Base-by-base conservation (phyloP, 2,329 filamentous ascomycete species). In the Botrytis paeoniae region DNA sequence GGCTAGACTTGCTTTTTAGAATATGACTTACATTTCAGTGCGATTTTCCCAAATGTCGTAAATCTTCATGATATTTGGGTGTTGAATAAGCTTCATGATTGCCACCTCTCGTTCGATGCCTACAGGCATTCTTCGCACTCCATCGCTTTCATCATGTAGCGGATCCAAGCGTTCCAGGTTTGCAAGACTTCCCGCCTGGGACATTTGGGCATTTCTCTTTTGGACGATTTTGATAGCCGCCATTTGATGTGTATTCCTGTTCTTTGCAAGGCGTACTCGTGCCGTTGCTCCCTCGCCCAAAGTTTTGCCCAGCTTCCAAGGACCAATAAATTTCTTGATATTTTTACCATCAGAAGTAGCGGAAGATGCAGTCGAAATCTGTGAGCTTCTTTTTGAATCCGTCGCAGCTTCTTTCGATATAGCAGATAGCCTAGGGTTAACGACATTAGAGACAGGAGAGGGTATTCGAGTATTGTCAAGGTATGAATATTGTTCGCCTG, bases 41-140 rank as follows among this genome's bases (percentile, higher is more conserved):
- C 93, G 89, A 80, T 98, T 98, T 83, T 99, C 96, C 95, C 95
- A 99, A 43, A 99, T 95, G 83, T 99, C 96, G 81, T 95, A 96
- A 16, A 99, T 85, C 77, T 93, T 93, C 82, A 98, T 95, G 78
- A 98, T 95, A 81, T 98, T 96, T 9, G 92, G 93, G 83, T 99
- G 96, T 79, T 97, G 92, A 74, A 98, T 93, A 73, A 98, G 87
- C 83, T 98, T 98, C 88, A 99, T 94, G 78, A 99, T 97, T 45
- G 95, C 94, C 59, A 99, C 95, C 81, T 99, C 96, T 71, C 96
- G 89, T 83, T 98, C 95, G 75, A 99, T 92, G 1, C 94, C 93
- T 79, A 95, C 90, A 1, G 95, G 95, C 80, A 97, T 94, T 71
- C 89, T 87, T 77, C 90, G 88, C 73, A 91, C 86, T 59, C 90